phyloP scores from a whole-genome alignment of 1,284 basidiomycete genomes.

The Stereum hirsutum region DNA sequence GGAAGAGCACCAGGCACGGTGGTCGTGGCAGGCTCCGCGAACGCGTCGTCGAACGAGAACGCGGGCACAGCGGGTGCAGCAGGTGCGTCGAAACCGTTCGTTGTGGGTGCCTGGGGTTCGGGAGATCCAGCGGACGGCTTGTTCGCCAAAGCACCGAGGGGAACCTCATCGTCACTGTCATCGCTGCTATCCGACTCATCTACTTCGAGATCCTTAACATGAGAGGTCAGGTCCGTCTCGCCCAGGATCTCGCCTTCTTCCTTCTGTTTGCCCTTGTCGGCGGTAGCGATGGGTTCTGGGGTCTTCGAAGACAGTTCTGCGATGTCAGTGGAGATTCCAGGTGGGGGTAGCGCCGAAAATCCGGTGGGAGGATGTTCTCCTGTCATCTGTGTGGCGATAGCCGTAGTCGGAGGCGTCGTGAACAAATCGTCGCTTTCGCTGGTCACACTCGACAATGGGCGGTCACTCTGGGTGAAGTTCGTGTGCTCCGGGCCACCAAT shows the following conservation, averaged over 20 bases:
- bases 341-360: no score
- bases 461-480: no score
- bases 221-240: conserved; percentile 43
- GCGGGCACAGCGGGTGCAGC: conserved; percentile 1
- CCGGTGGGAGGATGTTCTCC: no score
- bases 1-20: neutral
- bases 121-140: conserved; percentile 11
- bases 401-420: conserved; percentile 50
- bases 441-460: no score
- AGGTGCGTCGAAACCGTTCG: neutral
- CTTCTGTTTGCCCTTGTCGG: no score
- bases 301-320: no score
- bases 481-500: no score
- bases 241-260: no score
- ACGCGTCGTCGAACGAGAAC: conserved; percentile 6
- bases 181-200: conserved; percentile 52
- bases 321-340: no score
- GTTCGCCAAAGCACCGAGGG: conserved; percentile 16
- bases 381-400: neutral
- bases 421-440: no score
- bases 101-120: neutral
- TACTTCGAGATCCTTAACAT: conserved; percentile 56
- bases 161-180: conserved; percentile 38
- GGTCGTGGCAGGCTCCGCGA: conserved; percentile 11
- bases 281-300: no score